Evolutionary conservation across 306 rosid genomes (phyloP).

Genomic region (Astragalus membranaceus): DNA sequence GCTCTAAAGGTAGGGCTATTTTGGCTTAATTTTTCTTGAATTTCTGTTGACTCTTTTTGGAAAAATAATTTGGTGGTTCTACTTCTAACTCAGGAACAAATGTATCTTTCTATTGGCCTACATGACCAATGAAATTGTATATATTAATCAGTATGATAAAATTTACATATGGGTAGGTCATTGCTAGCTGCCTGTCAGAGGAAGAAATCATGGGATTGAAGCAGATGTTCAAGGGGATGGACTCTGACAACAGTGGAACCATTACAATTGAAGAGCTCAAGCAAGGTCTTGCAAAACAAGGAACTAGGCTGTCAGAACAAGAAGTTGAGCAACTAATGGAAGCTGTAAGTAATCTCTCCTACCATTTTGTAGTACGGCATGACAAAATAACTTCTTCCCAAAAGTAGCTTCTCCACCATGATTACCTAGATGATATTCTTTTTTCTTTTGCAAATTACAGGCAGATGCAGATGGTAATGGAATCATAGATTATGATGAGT

Average conservation of each 20-base stretch:
- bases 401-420: neutral
- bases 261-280: slow-evolving; percentile 96
- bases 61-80: no score
- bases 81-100: no score
- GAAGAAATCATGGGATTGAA: slow-evolving; percentile 98
- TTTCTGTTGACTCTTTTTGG: no score
- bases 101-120: neutral
- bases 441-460: slow-evolving; percentile 30
- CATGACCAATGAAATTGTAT: neutral
- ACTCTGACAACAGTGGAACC: slow-evolving; percentile 91
- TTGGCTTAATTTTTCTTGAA: neutral
- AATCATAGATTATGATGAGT: slow-evolving; percentile 87
- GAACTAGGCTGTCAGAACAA: slow-evolving; percentile 72
- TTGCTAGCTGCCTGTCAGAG: slow-evolving; percentile 94
- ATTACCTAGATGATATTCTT: neutral
- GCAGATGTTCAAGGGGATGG: slow-evolving; percentile 86
- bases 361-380: neutral
- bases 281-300: slow-evolving; percentile 94
- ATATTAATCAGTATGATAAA: neutral
- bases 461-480: slow-evolving; percentile 99
- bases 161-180: slow-evolving; percentile 43
- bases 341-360: slow-evolving; percentile 49
- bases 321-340: slow-evolving; percentile 92
- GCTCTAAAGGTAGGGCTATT: slow-evolving; percentile 68
- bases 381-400: neutral